Evolutionary conservation across 176 grass and related monocot genomes (phyloP), one percentile per base, ranked within the genome.

Genomic region (Bolboschoenus planiculmis): DNA sequence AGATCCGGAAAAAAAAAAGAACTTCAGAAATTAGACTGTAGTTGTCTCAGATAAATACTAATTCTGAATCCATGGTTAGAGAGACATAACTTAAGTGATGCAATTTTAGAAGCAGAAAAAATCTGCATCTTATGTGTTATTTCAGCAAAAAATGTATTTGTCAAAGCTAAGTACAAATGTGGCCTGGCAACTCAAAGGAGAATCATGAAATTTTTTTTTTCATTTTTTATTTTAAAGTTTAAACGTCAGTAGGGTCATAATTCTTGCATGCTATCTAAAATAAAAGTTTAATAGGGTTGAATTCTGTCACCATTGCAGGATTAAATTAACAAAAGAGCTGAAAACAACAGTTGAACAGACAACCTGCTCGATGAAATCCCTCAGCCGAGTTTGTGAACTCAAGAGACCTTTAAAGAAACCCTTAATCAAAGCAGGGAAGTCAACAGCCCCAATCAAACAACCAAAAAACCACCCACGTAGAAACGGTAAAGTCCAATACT

Each of bases 281-380:
- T 24, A 63, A 46, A 43, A 29, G 33, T 18, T 7, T 26, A 67
- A 55, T 51, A 13, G 55, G n/a, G 11, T 35, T 67, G 2, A 46
- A 46, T 83, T 50, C 56, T 64, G 54, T 16, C 1, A 48, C 44
- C 46, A 44, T 34, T 36, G 30, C 21, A 5, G 81, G 21, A 50
- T 21, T 23, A 57, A 29, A 81, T 14, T 23, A 63, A 78, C 35
- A 20, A 76, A 66, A 53, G 20, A 56, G 11, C 3, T 21, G 51
- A 39, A 55, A 53, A 84, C 10, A 80, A 74, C 14, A 61, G n/a
- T 58, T 18, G 29, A 82, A 27, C 31, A 84, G 21, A 57, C 42
- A 33, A 87, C 88, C 88, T 90, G 88, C 64, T 87, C 88, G 15
- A 87, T 44, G 47, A 90, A 87, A 90, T 90, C 88, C 36, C 78